phyloP scores from a whole-genome alignment of 176 grass and related monocot genomes.

The Aegilops tauschii region DNA sequence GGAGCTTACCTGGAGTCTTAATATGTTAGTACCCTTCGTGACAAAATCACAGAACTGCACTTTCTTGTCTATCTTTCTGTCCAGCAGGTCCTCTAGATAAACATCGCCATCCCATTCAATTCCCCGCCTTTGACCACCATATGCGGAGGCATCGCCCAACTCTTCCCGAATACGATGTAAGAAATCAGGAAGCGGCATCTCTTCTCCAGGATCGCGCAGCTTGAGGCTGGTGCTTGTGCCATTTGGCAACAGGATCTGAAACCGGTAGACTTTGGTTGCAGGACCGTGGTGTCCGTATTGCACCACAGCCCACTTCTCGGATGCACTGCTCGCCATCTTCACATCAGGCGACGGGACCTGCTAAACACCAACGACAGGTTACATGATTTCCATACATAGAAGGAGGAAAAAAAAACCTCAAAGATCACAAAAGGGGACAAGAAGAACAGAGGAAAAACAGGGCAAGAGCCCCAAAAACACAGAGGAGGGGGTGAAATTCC shows the following conservation, averaged over 20 bases:
- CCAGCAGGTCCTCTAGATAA: constrained; percentile 10
- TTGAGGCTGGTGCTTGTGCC: constrained; percentile 10
- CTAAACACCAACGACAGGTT: neutral
- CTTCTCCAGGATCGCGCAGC: constrained; percentile 1
- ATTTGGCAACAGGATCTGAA: constrained; percentile 12
- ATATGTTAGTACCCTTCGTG: neutral
- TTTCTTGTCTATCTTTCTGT: neutral
- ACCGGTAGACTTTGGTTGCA: neutral
- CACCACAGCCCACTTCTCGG: neutral
- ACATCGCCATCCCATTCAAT: constrained; percentile 8
- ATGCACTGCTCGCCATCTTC: neutral
- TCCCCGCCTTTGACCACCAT: neutral
- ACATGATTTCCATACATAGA: neutral
- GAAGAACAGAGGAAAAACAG: neutral
- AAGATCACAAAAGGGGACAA: neutral
- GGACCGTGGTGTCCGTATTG: neutral
- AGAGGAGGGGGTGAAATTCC: neutral
- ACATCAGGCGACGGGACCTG: neutral
- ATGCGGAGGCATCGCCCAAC: neutral
- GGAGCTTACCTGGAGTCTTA: constrained; percentile 2
- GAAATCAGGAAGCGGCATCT: neutral
- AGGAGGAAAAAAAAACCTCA: neutral
- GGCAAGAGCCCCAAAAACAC: neutral
- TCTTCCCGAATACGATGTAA: neutral
- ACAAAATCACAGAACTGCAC: neutral